A percentile compares a stretch with the other conserved stretches of the same genome.
These are phyloP conservation scores for Actinidia arguta DNA, from an alignment of 179 eudicot species.

Conservation along the genomic window DNA sequence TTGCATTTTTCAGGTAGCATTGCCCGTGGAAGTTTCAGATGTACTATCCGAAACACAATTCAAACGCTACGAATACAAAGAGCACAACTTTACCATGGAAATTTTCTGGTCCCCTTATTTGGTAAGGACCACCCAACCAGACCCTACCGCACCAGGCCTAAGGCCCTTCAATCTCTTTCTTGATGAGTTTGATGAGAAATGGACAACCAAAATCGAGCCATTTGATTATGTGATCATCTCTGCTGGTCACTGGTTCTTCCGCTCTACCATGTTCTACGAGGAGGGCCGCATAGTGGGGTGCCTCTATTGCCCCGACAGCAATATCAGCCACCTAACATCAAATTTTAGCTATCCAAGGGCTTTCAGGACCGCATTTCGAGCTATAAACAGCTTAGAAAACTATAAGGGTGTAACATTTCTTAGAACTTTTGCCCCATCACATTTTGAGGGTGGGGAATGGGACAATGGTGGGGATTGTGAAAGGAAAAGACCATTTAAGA, in stretches of 20 bases:
- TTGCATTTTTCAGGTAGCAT: conserved; percentile 19
- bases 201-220: conserved; percentile 21
- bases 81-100: conserved; percentile 28
- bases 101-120: conserved; percentile 30
- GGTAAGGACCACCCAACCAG: conserved; percentile 16
- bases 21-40: conserved; percentile 21
- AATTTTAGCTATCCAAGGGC: conserved; percentile 25
- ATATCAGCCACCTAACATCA: conserved; percentile 3
- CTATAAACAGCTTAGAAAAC: conserved; percentile 20
- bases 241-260: conserved; percentile 34
- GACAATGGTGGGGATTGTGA: conserved; percentile 53
- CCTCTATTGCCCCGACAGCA: conserved; percentile 15
- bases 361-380: conserved; percentile 23
- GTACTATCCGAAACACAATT: not conserved
- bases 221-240: conserved; percentile 31
- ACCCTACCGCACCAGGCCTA: not conserved
- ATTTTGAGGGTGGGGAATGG: conserved; percentile 61
- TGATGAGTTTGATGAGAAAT: conserved; percentile 25
- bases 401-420: conserved; percentile 25
- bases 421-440: conserved; percentile 62
- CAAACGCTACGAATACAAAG: conserved; percentile 25
- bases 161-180: conserved; percentile 24
- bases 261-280: conserved; percentile 23
- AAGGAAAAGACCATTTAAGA: conserved; percentile 36
- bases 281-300: conserved; percentile 22